A percentile compares a stretch with the other conserved stretches of the same genome.
phyloP scores from a whole-genome alignment of 352 stramenopile species.

The Pythium periplocum region DNA sequence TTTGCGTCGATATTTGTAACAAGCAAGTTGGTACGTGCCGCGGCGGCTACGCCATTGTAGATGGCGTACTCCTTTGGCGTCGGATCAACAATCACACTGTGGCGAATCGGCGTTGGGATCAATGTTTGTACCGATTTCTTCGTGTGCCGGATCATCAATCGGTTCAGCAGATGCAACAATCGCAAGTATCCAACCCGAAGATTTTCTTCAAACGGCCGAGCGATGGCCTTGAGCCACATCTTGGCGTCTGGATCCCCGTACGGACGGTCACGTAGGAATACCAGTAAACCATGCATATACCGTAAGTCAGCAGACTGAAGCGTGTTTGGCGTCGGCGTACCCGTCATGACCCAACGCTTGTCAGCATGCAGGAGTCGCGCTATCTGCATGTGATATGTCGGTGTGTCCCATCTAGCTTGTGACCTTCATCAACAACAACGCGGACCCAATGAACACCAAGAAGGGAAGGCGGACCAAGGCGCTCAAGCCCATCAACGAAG shows the following conservation, averaged over 20 bases:
- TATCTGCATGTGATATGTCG: slow-evolving; percentile 73
- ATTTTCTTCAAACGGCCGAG: slow-evolving; percentile 63
- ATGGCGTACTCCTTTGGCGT: not conserved
- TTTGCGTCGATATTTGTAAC: too few species aligned
- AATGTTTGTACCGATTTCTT: slow-evolving; percentile 84
- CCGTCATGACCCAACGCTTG: slow-evolving; percentile 95
- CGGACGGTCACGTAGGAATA: slow-evolving; percentile 86
- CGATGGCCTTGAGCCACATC: slow-evolving; percentile 70
- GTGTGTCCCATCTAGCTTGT: slow-evolving; percentile 83
- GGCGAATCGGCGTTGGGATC: slow-evolving; percentile 25
- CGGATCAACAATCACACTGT: not conserved
- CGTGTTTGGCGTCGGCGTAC: slow-evolving; percentile 92
- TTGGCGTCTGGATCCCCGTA: slow-evolving; percentile 77
- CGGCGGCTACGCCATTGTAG: too few species aligned
- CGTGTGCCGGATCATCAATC: slow-evolving; percentile 95
- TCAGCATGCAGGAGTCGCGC: slow-evolving; percentile 76
- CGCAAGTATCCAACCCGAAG: slow-evolving; percentile 53
- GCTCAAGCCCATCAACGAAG: slow-evolving; percentile 56
- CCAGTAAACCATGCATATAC: slow-evolving; percentile 87
- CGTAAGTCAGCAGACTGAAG: slow-evolving; percentile 79
- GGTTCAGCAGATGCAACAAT: slow-evolving; percentile 77
- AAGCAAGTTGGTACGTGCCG: too few species aligned
- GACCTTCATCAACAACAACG: slow-evolving; percentile 95
- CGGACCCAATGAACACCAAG: slow-evolving; percentile 78
- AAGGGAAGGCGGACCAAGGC: slow-evolving; percentile 47